Evolutionary conservation across 1,139 yeast genomes (phyloP).

Genomic region (Dujonia santamariae): DNA sequence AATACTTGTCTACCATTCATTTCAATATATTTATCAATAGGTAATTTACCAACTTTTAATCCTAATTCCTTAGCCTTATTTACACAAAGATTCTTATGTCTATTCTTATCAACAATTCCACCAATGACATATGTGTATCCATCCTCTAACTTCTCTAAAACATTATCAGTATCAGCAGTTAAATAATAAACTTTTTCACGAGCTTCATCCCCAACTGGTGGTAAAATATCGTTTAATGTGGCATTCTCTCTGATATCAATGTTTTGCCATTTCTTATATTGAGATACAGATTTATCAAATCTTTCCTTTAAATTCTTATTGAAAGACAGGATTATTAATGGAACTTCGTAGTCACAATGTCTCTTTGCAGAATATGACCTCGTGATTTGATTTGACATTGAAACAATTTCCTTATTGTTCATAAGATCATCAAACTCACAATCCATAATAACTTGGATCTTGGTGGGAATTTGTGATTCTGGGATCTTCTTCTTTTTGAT

Average conservation of each 20-base stretch:
- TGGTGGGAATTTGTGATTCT: slow-evolving; percentile 41
- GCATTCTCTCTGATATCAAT: slow-evolving; percentile 50
- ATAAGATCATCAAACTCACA: slow-evolving; percentile 89
- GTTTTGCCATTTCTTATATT: slow-evolving; percentile 63
- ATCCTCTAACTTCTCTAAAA: slow-evolving; percentile 56
- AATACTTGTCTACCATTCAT: slow-evolving; percentile 84
- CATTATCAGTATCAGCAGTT: slow-evolving; percentile 83
- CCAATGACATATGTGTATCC: slow-evolving; percentile 83
- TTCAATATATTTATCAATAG: slow-evolving; percentile 81
- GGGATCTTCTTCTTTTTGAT: slow-evolving; percentile 32
- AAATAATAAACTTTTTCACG: slow-evolving; percentile 58
- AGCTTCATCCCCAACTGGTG: slow-evolving; percentile 30
- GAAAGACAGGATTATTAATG: slow-evolving; percentile 62
- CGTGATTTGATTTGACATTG: slow-evolving; percentile 77
- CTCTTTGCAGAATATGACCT: slow-evolving; percentile 79
- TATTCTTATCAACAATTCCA: slow-evolving; percentile 93
- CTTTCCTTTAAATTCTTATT: slow-evolving; percentile 62
- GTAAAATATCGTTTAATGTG: slow-evolving; percentile 35
- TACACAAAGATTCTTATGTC: slow-evolving; percentile 79
- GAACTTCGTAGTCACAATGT: slow-evolving; percentile 56
- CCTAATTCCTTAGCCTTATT: slow-evolving; percentile 78
- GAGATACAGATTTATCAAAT: slow-evolving; percentile 61
- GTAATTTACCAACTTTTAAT: slow-evolving; percentile 72
- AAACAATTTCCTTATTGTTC: slow-evolving; percentile 75
- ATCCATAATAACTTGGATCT: slow-evolving; percentile 64